These are phyloP conservation scores for Boletus tylopilopsis DNA, from an alignment of 768 basidiomycete genomes.

Conservation along the genomic window DNA sequence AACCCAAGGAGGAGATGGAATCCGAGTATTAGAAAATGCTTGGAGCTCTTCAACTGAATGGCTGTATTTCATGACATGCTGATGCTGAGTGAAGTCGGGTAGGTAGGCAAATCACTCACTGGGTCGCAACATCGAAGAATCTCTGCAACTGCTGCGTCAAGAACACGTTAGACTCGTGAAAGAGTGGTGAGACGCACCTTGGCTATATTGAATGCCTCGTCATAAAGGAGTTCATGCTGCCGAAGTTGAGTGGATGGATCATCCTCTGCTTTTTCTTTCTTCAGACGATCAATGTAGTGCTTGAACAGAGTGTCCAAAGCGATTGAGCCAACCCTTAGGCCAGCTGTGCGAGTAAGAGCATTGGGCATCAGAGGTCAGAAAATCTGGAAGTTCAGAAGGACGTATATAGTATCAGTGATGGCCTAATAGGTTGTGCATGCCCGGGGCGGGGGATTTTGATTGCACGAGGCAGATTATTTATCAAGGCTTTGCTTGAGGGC, in stretches of 20 bases:
- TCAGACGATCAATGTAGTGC: conserved; percentile 74
- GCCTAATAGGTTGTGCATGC: too few relatives aligned
- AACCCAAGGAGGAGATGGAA: conserved; percentile 82
- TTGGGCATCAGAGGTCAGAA: conserved; percentile 35
- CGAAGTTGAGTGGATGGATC: conserved; percentile 45
- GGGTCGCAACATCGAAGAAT: conserved; percentile 71
- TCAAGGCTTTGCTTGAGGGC: too few relatives aligned
- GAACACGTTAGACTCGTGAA: background rate
- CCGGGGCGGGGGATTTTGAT: too few relatives aligned
- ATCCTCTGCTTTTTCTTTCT: conserved; percentile 37
- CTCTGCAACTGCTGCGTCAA: conserved; percentile 37
- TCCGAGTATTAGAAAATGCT: conserved; percentile 76
- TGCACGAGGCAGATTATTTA: too few relatives aligned
- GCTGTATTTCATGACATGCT: conserved; percentile 33
- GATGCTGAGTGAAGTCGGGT: background rate
- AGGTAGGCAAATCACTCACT: conserved; percentile 40
- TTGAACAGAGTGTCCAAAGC: conserved; percentile 77
- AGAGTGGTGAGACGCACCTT: conserved; percentile 45
- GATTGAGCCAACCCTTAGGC: conserved; percentile 66
- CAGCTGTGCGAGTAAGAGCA: conserved; percentile 57
- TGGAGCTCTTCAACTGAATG: conserved; percentile 83
- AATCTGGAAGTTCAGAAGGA: background rate
- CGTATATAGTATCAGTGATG: too few relatives aligned
- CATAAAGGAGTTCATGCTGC: conserved; percentile 76
- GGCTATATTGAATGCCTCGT: conserved; percentile 71